phyloP scores from a whole-genome alignment of 2,329 filamentous ascomycete genomes.

The Calycina herbarum region DNA sequence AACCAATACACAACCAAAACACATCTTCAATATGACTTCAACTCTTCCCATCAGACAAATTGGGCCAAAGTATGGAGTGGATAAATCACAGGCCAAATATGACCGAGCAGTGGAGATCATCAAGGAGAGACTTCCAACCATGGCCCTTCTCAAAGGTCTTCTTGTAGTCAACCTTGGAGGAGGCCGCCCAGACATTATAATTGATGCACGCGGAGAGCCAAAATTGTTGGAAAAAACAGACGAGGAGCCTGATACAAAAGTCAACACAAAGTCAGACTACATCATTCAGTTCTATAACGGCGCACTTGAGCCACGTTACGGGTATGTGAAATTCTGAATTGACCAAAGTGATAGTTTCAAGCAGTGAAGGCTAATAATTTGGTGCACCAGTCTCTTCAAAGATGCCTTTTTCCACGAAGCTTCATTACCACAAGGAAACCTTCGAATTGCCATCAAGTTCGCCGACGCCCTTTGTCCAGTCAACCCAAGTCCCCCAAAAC shows the following conservation, averaged over 20 bases:
- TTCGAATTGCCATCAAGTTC: constrained; percentile 5
- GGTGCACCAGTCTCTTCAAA: background rate
- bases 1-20: background rate
- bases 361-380: background rate
- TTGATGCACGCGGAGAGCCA: constrained; percentile 2
- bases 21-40: background rate
- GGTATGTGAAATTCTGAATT: background rate
- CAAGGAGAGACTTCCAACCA: constrained; percentile 3
- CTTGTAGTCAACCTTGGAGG: background rate
- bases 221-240: background rate
- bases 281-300: constrained; percentile 9
- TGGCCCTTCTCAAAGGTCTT: constrained; percentile 1
- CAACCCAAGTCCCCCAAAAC: constrained; percentile 4
- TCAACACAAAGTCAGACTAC: constrained; percentile 7
- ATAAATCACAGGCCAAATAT: constrained; percentile 8
- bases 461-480: background rate
- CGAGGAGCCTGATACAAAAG: constrained; percentile 2
- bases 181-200: background rate
- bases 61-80: background rate
- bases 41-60: background rate
- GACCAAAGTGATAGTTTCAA: background rate
- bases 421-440: constrained; percentile 6
- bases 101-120: constrained; percentile 6
- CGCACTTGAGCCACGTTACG: constrained; percentile 2
- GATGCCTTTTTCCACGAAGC: constrained; percentile 5